Evolutionary conservation across 164 flowering plant species (phyloP), one percentile per base, ranked within the genome.

Genomic region (Houttuynia cordata): DNA sequence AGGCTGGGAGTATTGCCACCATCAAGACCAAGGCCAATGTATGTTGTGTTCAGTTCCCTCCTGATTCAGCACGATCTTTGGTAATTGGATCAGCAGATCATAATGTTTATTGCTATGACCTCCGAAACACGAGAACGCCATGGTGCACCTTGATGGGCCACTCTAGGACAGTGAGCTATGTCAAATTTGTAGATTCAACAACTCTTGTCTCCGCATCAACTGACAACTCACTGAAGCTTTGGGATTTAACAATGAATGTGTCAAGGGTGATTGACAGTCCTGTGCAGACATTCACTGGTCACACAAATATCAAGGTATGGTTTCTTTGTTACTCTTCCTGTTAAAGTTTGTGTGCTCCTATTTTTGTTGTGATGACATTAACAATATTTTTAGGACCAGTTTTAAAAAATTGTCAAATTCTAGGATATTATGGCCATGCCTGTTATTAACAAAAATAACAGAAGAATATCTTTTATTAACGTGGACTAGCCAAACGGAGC

Each of bases 61-160:
- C 70, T 51, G 96, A 87, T 70, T 83, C 96, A 61, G 75, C 87
- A 24, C 89, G 81, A 50, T 78, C 75, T 40, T 81, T 94, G 68
- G 97, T 91, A 53, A 83, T 94, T 76, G 99, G 99, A 64, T 94
- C 97, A 40, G 99, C 99, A 7, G 99, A 94, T 76, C 93, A 94
- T 69, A 81, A 59, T 52, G 78, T 94, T 61, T 91, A 94, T 65
- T 91, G 80, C 74, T 88, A 83, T 68, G 99, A 94, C 80, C 86
- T 90, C 19, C 87, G 99, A 8, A 86, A 81, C 70, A 67, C 78
- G 20, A 86, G 67, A 74, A 53, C 68, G 50, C 99, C 99, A 22
- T 73, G 87, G 34, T 84, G 80, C 82, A 87, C 89, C 51, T 69
- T 94, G 54, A 49, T 70, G 58, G 93, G 97, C 12, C 99, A 91